Evolutionary conservation across 169 alveolate genomes (phyloP), one percentile per base, ranked within the genome.

Genomic region (Miamiensis avidus): DNA sequence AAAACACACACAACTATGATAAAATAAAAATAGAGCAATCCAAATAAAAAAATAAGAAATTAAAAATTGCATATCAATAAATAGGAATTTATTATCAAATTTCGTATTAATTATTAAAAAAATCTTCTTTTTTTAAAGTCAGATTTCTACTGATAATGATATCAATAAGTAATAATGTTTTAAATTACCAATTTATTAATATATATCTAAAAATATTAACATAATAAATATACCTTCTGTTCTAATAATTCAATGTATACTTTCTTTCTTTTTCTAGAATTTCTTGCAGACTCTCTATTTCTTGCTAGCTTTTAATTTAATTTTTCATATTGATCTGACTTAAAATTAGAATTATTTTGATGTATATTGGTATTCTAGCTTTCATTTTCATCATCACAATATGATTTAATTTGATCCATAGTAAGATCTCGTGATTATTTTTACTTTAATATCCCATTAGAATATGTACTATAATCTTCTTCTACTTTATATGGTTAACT

Each of bases 211-310:
- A 65, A 20, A 65, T 65, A 65, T 65, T 20, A 20, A 65, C 74
- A 65, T 65, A 65, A 65, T 31, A 32, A 83, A 31, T 83, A 74
- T n/a, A 83, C 88, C 75, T 84, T 74, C 26, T 76, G 29, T 86
- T 86, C 90, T 65, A 86, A 69, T 11, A 86, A 33, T 65, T 86
- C 90, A 64, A 86, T 86, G 29, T 86, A 86, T 31, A 86, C 81
- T 79, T 86, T 86, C 89, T 86, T 86, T 76, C 90, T 86, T 79
- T 86, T 86, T 69, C 90, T 86, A 31, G 86, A 77, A 65, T 86
- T 86, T 65, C 87, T 86, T 0, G 90, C 90, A 65, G 87, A 86
- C 75, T 86, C 90, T 81, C 90, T 79, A 32, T 86, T 86, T 81
- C 90, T 79, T 4, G 84, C 72, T 25, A 86, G 49, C 34, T 86